phyloP scores from a whole-genome alignment of 768 basidiomycete genomes.

The Epithele typhae region DNA sequence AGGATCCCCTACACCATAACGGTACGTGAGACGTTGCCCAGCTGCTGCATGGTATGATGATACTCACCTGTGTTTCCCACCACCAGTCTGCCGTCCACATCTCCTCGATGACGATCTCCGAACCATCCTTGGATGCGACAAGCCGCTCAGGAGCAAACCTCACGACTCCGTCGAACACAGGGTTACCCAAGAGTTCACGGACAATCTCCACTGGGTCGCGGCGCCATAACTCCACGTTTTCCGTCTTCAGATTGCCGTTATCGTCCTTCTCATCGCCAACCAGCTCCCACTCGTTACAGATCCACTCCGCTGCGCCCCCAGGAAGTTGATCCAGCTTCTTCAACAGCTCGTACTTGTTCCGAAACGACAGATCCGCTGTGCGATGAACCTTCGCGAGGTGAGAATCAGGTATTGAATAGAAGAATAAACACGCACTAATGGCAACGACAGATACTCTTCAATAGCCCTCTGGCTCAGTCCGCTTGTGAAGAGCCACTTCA shows the following conservation, averaged over 20 bases:
- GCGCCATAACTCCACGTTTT: constrained; percentile 22
- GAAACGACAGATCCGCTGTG: constrained; percentile 20
- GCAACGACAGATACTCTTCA: constrained; percentile 29
- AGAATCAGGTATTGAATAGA: constrained; percentile 22
- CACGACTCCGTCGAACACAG: constrained; percentile 24
- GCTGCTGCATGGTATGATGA: constrained; percentile 16
- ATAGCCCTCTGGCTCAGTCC: constrained; percentile 24
- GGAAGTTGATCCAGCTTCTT: constrained; percentile 26
- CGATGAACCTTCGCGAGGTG: constrained; percentile 17
- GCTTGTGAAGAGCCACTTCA: constrained; percentile 27
- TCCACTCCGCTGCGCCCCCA: constrained; percentile 22
- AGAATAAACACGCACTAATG: constrained; percentile 27
- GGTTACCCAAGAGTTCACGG: constrained; percentile 24
- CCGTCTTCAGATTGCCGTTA: constrained; percentile 5
- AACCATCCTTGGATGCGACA: constrained; percentile 17
- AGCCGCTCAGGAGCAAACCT: constrained; percentile 20
- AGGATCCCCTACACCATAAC: constrained; percentile 1
- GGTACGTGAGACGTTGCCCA: background rate
- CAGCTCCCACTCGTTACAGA: constrained; percentile 14
- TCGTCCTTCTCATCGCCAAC: constrained; percentile 7
- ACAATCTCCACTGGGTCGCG: constrained; percentile 26
- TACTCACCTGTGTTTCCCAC: constrained; percentile 22
- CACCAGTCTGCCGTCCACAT: constrained; percentile 25
- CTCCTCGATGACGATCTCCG: constrained; percentile 13
- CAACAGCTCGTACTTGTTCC: constrained; percentile 21